These are phyloP conservation scores for Pulveroboletus sp. DNA, from an alignment of 768 basidiomycete species.

Conservation along the genomic window DNA sequence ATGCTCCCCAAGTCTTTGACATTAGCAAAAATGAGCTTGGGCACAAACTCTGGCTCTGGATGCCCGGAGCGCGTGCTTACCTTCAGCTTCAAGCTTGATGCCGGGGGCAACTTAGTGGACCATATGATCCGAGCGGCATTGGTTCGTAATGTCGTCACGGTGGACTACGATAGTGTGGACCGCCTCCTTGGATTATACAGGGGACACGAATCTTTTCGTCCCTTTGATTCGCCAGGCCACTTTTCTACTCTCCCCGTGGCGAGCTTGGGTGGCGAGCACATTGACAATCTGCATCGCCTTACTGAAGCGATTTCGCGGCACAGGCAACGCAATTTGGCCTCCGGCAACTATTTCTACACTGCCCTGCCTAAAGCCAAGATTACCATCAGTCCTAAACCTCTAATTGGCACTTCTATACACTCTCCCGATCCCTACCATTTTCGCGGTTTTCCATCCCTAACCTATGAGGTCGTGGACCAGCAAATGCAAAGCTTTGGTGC, in stretches of 20 bases:
- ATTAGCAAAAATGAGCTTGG: constrained; percentile 50
- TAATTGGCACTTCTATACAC: constrained; percentile 29
- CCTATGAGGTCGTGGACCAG: constrained; percentile 40
- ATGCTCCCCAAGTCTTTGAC: constrained; percentile 69
- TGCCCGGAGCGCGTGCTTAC: constrained; percentile 62
- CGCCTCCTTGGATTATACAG: constrained; percentile 34
- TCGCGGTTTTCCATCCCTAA: constrained; percentile 50
- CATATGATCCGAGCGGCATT: constrained; percentile 68
- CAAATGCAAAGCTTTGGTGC: constrained; percentile 38
- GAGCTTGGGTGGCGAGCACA: constrained; percentile 16
- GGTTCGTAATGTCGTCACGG: constrained; percentile 60
- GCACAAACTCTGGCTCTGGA: constrained; percentile 30
- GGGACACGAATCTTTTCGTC: constrained; percentile 12
- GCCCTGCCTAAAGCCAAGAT: constrained; percentile 28
- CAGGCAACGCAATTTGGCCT: constrained; percentile 20
- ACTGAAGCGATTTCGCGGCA: constrained; percentile 26
- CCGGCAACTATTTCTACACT: constrained; percentile 25
- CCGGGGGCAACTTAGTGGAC: constrained; percentile 64
- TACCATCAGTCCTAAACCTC: constrained; percentile 26
- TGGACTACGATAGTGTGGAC: constrained; percentile 74
- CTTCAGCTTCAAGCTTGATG: constrained; percentile 72
- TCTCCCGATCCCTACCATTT: constrained; percentile 30
- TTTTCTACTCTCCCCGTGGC: not conserved
- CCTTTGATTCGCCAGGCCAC: constrained; percentile 15
- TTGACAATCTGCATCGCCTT: constrained; percentile 32